Evolutionary conservation across 129 eudicot species (phyloP), one percentile per base, ranked within the genome.

Genomic region (Calendula officinalis): DNA sequence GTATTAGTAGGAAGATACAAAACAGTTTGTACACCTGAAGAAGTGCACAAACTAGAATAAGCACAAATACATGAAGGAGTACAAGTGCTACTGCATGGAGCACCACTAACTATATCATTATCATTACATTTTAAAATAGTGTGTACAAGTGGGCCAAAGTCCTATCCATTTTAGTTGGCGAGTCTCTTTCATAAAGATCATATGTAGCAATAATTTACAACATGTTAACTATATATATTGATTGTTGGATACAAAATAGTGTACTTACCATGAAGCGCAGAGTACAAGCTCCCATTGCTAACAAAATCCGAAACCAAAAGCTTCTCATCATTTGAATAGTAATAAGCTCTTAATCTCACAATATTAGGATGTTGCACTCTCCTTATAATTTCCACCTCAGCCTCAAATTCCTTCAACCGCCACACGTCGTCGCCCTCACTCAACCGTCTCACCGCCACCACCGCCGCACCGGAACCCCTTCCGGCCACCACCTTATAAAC

Each of bases 401-500:
- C 69, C 73, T 85, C 96, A 37, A 92, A 92, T 74, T 88, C 99
- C 85, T 82, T 88, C 39, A 81, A 60, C 81, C 87, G 70, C 96
- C 95, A 83, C 64, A 64, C 48, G 6, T 78, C 70, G 11, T 85
- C 98, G 32, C 84, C 96, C 76, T 92, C 99, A 7, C 95, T 83
- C 81, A 92, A 68, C 75, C 99, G 84, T 74, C 96, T 75, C 72
- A 92, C 99, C 0, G 96, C 99, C 48, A 82, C 96, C 59, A 73
- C 77, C 16, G 77, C 88, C 50, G 50, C 79, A 15, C 79, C 85
- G 5, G 82, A 81, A 17, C 90, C 89, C 57, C 86, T 62, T 10
- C 97, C 95, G 2, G 75, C 92, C 58, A 92, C 95, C 80, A 92
- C 99, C 72, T 70, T 88, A 57, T 92, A 92, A 53, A 92, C 96